Evolutionary conservation across 441 rosid genomes (phyloP).

Genomic region (Capsella rubella): DNA sequence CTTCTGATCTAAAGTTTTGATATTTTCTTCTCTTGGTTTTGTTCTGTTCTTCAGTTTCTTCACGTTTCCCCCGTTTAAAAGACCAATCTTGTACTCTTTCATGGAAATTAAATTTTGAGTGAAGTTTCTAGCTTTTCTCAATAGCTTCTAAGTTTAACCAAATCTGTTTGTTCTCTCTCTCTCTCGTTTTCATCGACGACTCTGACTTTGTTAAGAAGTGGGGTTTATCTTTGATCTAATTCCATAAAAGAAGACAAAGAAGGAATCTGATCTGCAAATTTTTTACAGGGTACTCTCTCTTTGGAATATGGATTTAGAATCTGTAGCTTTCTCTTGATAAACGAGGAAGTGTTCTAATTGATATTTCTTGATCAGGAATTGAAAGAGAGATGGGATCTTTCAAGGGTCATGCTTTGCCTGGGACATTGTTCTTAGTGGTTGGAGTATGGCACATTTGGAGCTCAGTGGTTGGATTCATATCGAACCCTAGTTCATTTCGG

Average conservation of each 20-base stretch:
- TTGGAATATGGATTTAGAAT: constrained; percentile 8
- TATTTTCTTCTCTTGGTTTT: not conserved
- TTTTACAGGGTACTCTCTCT: constrained; percentile 23
- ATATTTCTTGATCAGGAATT: constrained; percentile 26
- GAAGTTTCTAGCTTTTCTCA: constrained; percentile 25
- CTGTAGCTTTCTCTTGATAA: not conserved
- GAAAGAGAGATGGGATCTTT: constrained; percentile 78
- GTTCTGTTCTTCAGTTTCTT: constrained; percentile 17
- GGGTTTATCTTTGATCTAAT: constrained; percentile 17
- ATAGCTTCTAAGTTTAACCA: constrained; percentile 36
- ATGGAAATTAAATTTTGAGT: not conserved
- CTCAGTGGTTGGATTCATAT: constrained; percentile 61
- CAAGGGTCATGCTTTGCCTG: constrained; percentile 91
- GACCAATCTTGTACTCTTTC: not conserved
- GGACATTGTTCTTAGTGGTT: constrained; percentile 74
- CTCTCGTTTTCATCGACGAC: constrained; percentile 39
- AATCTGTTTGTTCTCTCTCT: constrained; percentile 5
- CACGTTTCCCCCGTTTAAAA: constrained; percentile 3
- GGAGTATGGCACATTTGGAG: constrained; percentile 94
- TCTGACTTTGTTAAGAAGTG: constrained; percentile 19
- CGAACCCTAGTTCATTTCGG: constrained; percentile 72
- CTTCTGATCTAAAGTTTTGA: constrained; percentile 29
- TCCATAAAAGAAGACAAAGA: constrained; percentile 11
- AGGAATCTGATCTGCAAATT: constrained; percentile 24
- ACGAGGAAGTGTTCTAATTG: constrained; percentile 17